Evolutionary conservation across 306 rosid species (phyloP).

Genomic region (Pyrus betulifolia): DNA sequence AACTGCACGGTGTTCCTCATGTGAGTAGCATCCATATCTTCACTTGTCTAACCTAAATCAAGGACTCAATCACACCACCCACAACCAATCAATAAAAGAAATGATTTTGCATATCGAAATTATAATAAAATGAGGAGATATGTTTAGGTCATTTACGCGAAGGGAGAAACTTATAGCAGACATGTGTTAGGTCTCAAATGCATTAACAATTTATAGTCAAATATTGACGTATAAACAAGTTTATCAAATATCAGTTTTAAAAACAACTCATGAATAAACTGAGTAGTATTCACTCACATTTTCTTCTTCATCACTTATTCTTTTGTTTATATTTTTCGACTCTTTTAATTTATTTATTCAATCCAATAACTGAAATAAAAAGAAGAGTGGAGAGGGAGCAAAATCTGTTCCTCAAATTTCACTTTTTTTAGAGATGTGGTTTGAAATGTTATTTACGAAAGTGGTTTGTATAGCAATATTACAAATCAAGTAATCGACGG

Average conservation of each 20-base stretch:
- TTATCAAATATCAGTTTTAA: not conserved
- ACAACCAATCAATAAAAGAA: not conserved
- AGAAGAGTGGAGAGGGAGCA: no score
- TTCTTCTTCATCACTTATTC: no score
- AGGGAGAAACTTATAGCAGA: no score
- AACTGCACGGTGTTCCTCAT: conserved; percentile 28
- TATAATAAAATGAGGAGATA: not conserved
- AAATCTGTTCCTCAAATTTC: no score
- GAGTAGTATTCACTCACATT: no score
- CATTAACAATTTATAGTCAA: not conserved
- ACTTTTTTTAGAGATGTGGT: not conserved
- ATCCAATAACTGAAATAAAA: no score
- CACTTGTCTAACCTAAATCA: conserved; percentile 2
- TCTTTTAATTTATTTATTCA: no score
- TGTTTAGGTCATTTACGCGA: not conserved
- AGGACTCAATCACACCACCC: not conserved
- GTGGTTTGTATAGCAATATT: not conserved
- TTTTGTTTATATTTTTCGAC: no score
- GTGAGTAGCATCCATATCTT: conserved; percentile 31
- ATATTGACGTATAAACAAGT: not conserved
- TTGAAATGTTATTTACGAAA: not conserved
- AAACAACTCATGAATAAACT: not conserved
- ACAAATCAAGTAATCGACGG: not conserved
- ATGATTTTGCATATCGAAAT: not conserved
- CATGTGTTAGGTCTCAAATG: fast-evolving